Conservation (phyloP, 306 rosid genomes). For the Trifolium fragiferum region DNA sequence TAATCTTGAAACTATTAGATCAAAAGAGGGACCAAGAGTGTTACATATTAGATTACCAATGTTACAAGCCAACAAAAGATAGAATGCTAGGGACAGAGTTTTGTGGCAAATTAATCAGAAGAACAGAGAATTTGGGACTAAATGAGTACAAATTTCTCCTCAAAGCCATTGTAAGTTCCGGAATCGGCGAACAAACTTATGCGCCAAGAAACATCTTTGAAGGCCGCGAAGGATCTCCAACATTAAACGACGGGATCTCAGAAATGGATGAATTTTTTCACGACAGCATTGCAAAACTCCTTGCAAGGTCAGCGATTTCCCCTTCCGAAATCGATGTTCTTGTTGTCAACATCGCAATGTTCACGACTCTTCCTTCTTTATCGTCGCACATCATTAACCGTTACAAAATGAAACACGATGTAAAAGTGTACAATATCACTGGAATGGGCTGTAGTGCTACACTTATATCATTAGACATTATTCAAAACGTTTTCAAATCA, state of each 20-base stretch:
- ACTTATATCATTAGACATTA: conserved; percentile 68
- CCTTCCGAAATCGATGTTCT: conserved; percentile 75
- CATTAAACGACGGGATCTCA: conserved; percentile 51
- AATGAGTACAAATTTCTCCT: conserved; percentile 76
- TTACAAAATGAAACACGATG: conserved; percentile 69
- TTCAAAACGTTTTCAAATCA: conserved; percentile 59
- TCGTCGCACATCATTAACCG: conserved; percentile 66
- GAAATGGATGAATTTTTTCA: conserved; percentile 88
- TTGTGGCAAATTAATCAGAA: conserved; percentile 55
- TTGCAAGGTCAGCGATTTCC: conserved; percentile 49
- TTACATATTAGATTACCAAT: conserved; percentile 74
- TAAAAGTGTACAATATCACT: conserved; percentile 80
- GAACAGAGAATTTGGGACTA: conserved; percentile 61
- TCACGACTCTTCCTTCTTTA: conserved; percentile 65
- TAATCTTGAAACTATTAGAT: conserved; percentile 59
- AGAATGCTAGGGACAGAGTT: conserved; percentile 64
- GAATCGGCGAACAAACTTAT: conserved; percentile 90
- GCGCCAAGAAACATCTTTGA: conserved; percentile 72
- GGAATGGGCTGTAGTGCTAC: conserved; percentile 98
- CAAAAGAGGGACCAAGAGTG: conserved; percentile 59
- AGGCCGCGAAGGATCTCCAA: conserved; percentile 67
- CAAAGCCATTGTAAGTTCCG: conserved; percentile 86
- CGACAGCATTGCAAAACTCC: conserved; percentile 61
- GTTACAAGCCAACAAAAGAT: conserved; percentile 66
- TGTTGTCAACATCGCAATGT: conserved; percentile 83